Base-by-base conservation (phyloP, 1,139 yeast genomes). In the Scheffersomyces segobiensis region DNA sequence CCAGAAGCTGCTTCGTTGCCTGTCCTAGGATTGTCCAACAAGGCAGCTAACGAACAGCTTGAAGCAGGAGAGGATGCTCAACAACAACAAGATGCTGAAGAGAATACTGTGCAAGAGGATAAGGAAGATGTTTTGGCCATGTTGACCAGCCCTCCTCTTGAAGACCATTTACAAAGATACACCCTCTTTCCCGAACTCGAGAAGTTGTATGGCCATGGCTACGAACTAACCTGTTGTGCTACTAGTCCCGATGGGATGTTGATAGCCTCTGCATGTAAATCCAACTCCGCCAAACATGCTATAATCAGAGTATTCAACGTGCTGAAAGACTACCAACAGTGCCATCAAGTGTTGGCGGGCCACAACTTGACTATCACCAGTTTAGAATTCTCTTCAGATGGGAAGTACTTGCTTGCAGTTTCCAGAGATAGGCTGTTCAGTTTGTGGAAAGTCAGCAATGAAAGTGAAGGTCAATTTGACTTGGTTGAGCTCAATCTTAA, bases 201-300 rank as follows among this genome's bases (percentile, higher is more conserved):
- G 67, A 96, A 96, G 71, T 76, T 96, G 54, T 96, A 95, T 68
- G 99, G 99, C 0, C 99, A 96, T 72, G 99, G 99, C 17, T 96
- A 93, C 74, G 99, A 96, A 72, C 87, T 93, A 53, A 86, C 93
- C 0, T 83, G 96, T 52, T 82, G 93, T 55, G 96, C 91, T 56
- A 83, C 87, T 0, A 84, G 91, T 3, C 87, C 88, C 17, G 87
- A 84, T 66, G 84, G 86, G n/a, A 72, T 75, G 49, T 72, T 89
- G 46, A 82, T 93, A 54, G 97, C 97, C 1, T 87, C 97, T 10
- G 91, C 98, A n/a, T 95, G 98, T 77, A 85, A 88, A 62, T 93
- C 98, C 10, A 95, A 95, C 71, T 85, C 87, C 7, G 83, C 86
- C 46, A 87, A 86, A 62, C 98, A 95, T 73, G 97, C 98, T 0